Conservation (phyloP, 495 filamentous ascomycete species). For the Neurospora sp. region DNA sequence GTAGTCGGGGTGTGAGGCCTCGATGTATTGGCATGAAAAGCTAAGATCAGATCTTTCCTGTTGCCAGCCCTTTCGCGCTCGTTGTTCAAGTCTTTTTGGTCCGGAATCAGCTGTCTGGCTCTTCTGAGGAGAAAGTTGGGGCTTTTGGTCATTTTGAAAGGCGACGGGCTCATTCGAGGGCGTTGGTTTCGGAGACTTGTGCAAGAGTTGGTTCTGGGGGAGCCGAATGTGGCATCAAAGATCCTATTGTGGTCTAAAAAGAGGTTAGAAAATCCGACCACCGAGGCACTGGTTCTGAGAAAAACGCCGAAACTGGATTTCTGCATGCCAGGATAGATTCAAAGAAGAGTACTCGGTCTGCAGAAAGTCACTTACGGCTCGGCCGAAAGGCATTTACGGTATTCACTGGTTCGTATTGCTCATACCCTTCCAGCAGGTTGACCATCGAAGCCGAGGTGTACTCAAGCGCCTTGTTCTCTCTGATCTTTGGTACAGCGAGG, state of each 20-base stretch:
- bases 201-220: not conserved
- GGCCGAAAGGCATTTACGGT: not conserved
- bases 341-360: not conserved
- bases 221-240: not conserved
- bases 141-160: not conserved
- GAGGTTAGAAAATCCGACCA: not conserved
- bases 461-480: constrained; percentile 4
- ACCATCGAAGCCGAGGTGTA: not conserved
- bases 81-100: not conserved
- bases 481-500: constrained; percentile 21
- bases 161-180: not conserved
- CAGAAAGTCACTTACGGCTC: not conserved
- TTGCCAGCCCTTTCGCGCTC: not conserved
- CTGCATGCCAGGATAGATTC: not conserved
- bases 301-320: not conserved
- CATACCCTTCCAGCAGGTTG: not conserved
- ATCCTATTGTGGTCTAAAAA: not conserved
- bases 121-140: not conserved
- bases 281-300: not conserved
- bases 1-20: not conserved
- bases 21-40: not conserved
- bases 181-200: not conserved
- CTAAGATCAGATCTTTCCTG: not conserved
- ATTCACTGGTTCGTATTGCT: not conserved
- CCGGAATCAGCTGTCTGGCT: not conserved